phyloP scores from a whole-genome alignment of 805 yeast genomes.

The Wickerhamomyces kurtzmanii region DNA sequence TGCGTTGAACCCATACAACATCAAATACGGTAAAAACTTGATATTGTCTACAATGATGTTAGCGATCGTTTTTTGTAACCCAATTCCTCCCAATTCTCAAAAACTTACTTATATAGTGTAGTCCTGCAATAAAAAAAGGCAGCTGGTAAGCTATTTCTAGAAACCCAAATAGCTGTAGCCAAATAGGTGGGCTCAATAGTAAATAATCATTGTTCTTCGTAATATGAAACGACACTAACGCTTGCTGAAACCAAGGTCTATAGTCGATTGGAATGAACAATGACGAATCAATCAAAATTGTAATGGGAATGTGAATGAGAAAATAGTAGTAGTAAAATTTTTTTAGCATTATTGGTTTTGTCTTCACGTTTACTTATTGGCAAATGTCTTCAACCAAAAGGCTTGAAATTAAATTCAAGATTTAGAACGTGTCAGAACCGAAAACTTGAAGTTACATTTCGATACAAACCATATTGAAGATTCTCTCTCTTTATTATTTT shows the following conservation, averaged over 20 bases:
- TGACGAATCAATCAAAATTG: slow-evolving; percentile 66
- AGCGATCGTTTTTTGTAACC: slow-evolving; percentile 2
- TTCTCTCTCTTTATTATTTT: too few relatives aligned
- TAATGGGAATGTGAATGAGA: slow-evolving; percentile 64
- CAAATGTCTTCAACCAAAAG: too few relatives aligned
- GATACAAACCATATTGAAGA: too few relatives aligned
- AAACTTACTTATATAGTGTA: slow-evolving; percentile 23
- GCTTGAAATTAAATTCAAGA: too few relatives aligned
- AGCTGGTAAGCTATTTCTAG: slow-evolving; percentile 69
- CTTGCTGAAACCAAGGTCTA: slow-evolving; percentile 36
- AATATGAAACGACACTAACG: slow-evolving; percentile 50
- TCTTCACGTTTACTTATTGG: too few relatives aligned
- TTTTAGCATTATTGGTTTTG: too few relatives aligned
- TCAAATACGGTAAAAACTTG: slow-evolving; percentile 30
- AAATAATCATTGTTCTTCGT: slow-evolving; percentile 63
- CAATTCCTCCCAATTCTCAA: slow-evolving; percentile 4
- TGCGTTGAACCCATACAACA: slow-evolving; percentile 78
- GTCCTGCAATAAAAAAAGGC: slow-evolving; percentile 58
- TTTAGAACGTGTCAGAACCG: too few relatives aligned
- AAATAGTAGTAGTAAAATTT: slow-evolving; percentile 41
- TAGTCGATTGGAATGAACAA: slow-evolving; percentile 51
- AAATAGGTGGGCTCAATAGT: slow-evolving; percentile 45
- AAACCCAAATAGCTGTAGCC: slow-evolving; percentile 67
- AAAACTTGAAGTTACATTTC: too few relatives aligned
- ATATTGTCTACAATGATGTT: slow-evolving; percentile 5